A percentile compares a stretch with the other conserved stretches of the same genome.
Conservation (phyloP, 192 early-diverging fungal species). For the Backusella australiensis region DNA sequence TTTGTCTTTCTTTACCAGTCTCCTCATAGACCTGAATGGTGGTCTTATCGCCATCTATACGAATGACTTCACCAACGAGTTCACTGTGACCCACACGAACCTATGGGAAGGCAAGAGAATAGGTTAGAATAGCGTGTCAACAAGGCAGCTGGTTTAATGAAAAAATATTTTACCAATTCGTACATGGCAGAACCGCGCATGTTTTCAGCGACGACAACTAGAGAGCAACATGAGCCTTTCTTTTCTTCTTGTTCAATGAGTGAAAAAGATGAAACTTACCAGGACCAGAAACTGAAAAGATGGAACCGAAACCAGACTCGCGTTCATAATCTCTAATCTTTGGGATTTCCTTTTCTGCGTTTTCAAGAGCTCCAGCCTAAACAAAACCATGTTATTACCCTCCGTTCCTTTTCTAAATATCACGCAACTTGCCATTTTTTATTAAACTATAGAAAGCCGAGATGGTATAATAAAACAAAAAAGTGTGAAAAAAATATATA, state of each 20-base stretch:
- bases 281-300: constrained; percentile 98
- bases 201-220: constrained; percentile 97
- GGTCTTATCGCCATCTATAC: constrained; percentile 99
- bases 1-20: constrained; percentile 59
- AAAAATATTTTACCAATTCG: constrained; percentile 76
- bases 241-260: neutral
- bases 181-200: constrained; percentile 98
- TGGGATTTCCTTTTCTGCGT: constrained; percentile 78
- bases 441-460: constrained; percentile 5
- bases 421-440: constrained; percentile 7
- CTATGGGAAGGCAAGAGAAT: constrained; percentile 35
- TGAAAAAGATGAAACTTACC: constrained; percentile 50
- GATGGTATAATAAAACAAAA: neutral
- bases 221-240: neutral
- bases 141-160: neutral
- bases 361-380: constrained; percentile 90
- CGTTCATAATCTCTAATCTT: constrained; percentile 84
- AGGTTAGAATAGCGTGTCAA: neutral
- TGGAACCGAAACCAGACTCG: constrained; percentile 86
- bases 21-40: constrained; percentile 99
- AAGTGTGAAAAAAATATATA: neutral
- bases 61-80: constrained; percentile 99
- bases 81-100: constrained; percentile 97
- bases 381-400: neutral
- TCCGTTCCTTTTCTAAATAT: neutral